Conservation (phyloP, 768 basidiomycete genomes). For the Tephrocybe sp. region DNA sequence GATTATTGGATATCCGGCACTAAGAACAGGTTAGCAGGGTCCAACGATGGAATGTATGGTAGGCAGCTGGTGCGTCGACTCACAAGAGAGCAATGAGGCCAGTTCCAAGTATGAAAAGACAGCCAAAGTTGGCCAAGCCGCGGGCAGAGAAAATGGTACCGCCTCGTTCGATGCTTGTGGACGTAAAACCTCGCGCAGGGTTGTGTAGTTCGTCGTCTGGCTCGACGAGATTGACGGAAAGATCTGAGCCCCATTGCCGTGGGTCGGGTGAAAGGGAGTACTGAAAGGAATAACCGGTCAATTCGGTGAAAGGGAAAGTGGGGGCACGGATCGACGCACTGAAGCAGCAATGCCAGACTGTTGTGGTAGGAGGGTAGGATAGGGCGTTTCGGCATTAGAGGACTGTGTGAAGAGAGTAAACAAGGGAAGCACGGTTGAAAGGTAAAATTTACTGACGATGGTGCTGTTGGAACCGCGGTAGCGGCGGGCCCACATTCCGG, state of each 20-base stretch:
- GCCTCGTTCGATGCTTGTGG: slow-evolving; percentile 16
- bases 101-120: slow-evolving; percentile 46
- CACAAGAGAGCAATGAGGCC: slow-evolving; percentile 61
- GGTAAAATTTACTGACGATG: slow-evolving; percentile 11
- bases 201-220: slow-evolving; percentile 61
- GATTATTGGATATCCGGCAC: slow-evolving; percentile 38
- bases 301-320: not conserved
- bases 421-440: not conserved
- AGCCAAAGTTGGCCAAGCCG: slow-evolving; percentile 63
- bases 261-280: slow-evolving; percentile 55
- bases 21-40: slow-evolving; percentile 9
- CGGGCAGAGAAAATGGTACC: slow-evolving; percentile 43
- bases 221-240: slow-evolving; percentile 42
- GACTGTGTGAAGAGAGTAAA: slow-evolving; percentile 9
- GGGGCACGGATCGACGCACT: slow-evolving; percentile 3
- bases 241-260: slow-evolving; percentile 47
- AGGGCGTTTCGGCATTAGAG: slow-evolving; percentile 20
- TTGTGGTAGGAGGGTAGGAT: slow-evolving; percentile 15
- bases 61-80: slow-evolving; percentile 33
- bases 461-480: slow-evolving; percentile 15
- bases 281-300: slow-evolving; percentile 30
- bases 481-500: slow-evolving; percentile 13
- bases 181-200: slow-evolving; percentile 39
- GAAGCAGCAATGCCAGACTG: slow-evolving; percentile 17
- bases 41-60: not conserved